phyloP scores from a whole-genome alignment of 768 basidiomycete genomes.

The Rubroboletus pulcherrimus region DNA sequence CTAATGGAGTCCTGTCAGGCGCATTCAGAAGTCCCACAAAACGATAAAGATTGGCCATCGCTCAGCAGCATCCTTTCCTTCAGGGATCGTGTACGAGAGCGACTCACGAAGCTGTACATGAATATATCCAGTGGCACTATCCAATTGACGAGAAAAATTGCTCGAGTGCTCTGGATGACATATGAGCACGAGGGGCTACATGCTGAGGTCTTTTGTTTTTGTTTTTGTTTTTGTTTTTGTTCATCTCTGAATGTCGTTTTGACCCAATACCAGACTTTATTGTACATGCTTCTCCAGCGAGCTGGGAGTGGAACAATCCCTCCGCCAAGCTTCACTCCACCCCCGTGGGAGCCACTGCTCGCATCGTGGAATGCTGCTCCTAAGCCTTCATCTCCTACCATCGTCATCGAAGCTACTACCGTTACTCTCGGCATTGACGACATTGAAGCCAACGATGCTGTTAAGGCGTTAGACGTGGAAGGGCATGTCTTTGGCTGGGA shows the following conservation, averaged over 20 bases:
- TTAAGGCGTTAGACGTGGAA: slow-evolving; percentile 36
- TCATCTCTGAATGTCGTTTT: background rate
- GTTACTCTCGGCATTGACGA: slow-evolving; percentile 83
- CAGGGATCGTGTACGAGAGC: slow-evolving; percentile 69
- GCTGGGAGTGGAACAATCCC: slow-evolving; percentile 75
- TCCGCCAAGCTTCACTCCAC: slow-evolving; percentile 69
- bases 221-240: background rate
- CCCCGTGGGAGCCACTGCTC: slow-evolving; percentile 63
- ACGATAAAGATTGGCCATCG: slow-evolving; percentile 83
- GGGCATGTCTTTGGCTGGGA: slow-evolving; percentile 91
- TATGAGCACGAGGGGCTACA: slow-evolving; percentile 90
- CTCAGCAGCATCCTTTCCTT: slow-evolving; percentile 69
- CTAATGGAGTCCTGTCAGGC: slow-evolving; percentile 43
- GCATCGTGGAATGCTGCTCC: slow-evolving; percentile 46
- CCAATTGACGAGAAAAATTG: slow-evolving; percentile 59
- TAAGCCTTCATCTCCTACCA: slow-evolving; percentile 38
- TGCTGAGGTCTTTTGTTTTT: slow-evolving; percentile 49
- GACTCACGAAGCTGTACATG: slow-evolving; percentile 70
- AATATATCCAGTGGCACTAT: slow-evolving; percentile 53
- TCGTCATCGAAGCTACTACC: slow-evolving; percentile 55
- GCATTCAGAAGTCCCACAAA: slow-evolving; percentile 83
- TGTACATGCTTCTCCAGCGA: slow-evolving; percentile 91
- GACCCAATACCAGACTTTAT: slow-evolving; percentile 53
- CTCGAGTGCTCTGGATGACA: slow-evolving; percentile 84
- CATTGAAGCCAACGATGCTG: slow-evolving; percentile 61